Percentiles rank a stretch among this genome's conserved stretches.
These are phyloP conservation scores for Bullera alba DNA, from an alignment of 768 basidiomycete genomes.

Conservation along the genomic window DNA sequence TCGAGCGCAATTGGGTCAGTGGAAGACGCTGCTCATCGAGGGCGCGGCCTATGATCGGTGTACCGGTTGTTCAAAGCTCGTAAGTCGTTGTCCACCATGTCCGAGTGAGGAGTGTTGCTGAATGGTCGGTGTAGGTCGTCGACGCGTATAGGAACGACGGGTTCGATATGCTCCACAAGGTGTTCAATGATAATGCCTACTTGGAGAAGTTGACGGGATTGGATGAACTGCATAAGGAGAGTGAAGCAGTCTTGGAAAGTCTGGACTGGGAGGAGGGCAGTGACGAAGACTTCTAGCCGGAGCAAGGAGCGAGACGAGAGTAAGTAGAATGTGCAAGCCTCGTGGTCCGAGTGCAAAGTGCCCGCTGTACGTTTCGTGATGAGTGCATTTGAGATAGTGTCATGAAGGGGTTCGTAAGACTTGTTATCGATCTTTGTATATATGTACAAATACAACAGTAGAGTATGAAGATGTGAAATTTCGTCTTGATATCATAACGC, in stretches of 20 bases:
- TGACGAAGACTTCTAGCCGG: conserved; percentile 23
- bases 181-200: conserved; percentile 73
- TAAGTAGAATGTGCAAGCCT: too few relatives aligned
- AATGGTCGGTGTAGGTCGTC: conserved; percentile 55
- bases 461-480: too few relatives aligned
- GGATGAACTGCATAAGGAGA: conserved; percentile 67
- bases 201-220: conserved; percentile 70
- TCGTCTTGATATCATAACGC: too few relatives aligned
- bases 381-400: too few relatives aligned
- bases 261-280: conserved; percentile 67
- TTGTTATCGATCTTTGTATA: too few relatives aligned
- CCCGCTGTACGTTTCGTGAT: too few relatives aligned
- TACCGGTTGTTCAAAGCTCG: conserved; percentile 80
- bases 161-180: conserved; percentile 67
- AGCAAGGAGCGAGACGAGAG: too few relatives aligned
- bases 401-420: too few relatives aligned
- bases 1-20: conserved; percentile 80
- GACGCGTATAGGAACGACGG: conserved; percentile 74
- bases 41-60: conserved; percentile 82
- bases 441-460: too few relatives aligned
- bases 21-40: conserved; percentile 72
- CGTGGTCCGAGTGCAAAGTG: too few relatives aligned
- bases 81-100: conserved; percentile 47
- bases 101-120: background rate
- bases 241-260: conserved; percentile 61